Evolutionary conservation across 371 early-diverging fungal species (phyloP), one percentile per base, ranked within the genome.

Genomic region (Mortierella sp.): DNA sequence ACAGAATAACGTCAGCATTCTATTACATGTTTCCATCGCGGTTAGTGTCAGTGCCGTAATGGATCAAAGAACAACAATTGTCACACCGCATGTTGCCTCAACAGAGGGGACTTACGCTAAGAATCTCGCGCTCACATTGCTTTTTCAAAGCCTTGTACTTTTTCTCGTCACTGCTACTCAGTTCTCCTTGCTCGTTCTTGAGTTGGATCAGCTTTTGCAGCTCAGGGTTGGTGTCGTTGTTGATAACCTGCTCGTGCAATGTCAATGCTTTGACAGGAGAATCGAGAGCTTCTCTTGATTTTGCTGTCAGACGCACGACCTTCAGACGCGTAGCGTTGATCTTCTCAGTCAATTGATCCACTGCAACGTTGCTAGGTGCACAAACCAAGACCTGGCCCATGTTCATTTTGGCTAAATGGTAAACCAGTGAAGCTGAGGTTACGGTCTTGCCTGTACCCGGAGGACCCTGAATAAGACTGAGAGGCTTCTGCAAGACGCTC

Each of bases 291-390:
- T 99, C 99, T 37, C 98, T 89, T 14, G 91, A 92, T 67, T 95
- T 95, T 34, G 98, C 98, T 6, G 96, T 90, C 44, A 99, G 87
- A 28, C 99, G 92, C 19, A 99, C 96, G 8, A 98, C 97, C 62
- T 95, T 95, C 21, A 99, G 83, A 0, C 98, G 96, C 0, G 98
- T 97, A 39, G 88, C 89, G 80, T 98, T 95, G 60, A 99, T 95
- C 79, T 97, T 97, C 66, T 95, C 94, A 0, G 98, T 92, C 41
- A 99, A 81, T 80, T 99, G 98, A 82, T 99, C 99, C 2, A 99
- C 99, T 34, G 99, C 99, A 1, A 98, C 98, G 78, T 99, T 99
- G 73, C 93, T 92, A n/a, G 99, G 99, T 0, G 99, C 99, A 71
- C 96, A 96, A 2, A 99, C 98, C 44, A 99, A 82, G 9, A 99